Percentiles rank a stretch among this genome's conserved stretches.
These are phyloP conservation scores for Dothiorella sarmentorum DNA, from an alignment of 2,329 filamentous ascomycete genomes.

Conservation along the genomic window DNA sequence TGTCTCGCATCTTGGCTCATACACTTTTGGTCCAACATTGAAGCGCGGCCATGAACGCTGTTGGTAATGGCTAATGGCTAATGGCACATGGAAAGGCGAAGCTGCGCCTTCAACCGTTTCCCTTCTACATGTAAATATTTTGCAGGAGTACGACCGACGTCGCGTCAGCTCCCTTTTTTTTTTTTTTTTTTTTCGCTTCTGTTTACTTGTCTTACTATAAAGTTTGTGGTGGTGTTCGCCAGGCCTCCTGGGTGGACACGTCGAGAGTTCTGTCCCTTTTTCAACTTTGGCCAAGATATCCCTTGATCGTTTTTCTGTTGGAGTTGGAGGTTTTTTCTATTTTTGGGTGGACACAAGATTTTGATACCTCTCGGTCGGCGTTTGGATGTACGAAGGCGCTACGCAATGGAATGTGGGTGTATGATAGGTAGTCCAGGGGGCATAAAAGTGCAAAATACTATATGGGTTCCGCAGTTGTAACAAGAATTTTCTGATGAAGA, in stretches of 20 bases:
- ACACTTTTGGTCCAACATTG: background rate
- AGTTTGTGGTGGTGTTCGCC: background rate
- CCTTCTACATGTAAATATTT: constrained; percentile 8
- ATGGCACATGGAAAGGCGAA: background rate
- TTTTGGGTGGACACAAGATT: background rate
- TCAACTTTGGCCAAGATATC: constrained; percentile 3
- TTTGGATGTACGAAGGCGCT: background rate
- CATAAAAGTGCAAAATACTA: constrained; percentile 1
- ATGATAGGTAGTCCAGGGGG: background rate
- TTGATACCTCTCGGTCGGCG: constrained; percentile 1
- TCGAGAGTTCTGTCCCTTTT: background rate
- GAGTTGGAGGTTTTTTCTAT: constrained; percentile 1
- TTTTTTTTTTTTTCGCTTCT: background rate
- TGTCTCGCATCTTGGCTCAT: background rate
- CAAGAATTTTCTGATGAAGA: background rate
- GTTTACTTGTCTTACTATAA: background rate
- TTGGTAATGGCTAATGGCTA: constrained; percentile 16
- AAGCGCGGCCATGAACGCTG: background rate
- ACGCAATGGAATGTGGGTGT: background rate
- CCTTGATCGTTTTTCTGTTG: background rate
- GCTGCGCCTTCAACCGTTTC: background rate
- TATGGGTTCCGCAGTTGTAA: too few species aligned
- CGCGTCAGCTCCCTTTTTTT: background rate
- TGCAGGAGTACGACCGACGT: background rate
- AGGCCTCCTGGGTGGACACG: background rate